Percentiles rank a stretch among this genome's conserved stretches.
Conservation (phyloP, 805 yeast species). For the Nakazawaea ernobii region DNA sequence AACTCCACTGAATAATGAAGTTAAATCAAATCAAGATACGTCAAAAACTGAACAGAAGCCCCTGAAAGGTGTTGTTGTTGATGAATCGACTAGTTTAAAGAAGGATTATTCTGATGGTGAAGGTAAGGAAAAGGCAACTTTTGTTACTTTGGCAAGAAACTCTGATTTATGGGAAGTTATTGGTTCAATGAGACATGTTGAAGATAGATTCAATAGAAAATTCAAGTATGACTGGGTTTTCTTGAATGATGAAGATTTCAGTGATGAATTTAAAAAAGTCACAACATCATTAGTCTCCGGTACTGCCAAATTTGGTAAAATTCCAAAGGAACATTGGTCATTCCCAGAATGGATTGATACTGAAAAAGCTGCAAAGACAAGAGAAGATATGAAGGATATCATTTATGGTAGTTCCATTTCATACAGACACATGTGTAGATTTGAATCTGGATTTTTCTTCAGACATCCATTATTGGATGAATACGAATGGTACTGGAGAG, state of each 20-base stretch:
- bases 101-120: slow-evolving; percentile 7
- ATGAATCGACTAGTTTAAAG: slow-evolving; percentile 6
- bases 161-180: slow-evolving; percentile 58
- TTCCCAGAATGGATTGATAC: slow-evolving; percentile 80
- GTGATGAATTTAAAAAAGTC: slow-evolving; percentile 69
- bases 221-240: slow-evolving; percentile 94
- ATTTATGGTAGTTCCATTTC: slow-evolving; percentile 64
- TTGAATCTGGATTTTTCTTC: slow-evolving; percentile 85
- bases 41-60: neutral
- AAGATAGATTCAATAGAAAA: slow-evolving; percentile 80
- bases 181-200: slow-evolving; percentile 68
- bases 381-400: slow-evolving; percentile 48
- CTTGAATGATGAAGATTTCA: slow-evolving; percentile 80
- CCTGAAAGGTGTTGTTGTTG: slow-evolving; percentile 11
- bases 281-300: slow-evolving; percentile 74
- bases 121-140: slow-evolving; percentile 59
- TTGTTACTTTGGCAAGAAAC: slow-evolving; percentile 76
- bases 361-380: slow-evolving; percentile 52
- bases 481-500: slow-evolving; percentile 94
- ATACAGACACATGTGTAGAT: slow-evolving; percentile 90
- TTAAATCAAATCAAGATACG: neutral
- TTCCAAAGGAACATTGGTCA: slow-evolving; percentile 85
- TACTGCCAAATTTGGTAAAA: slow-evolving; percentile 65
- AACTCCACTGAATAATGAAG: neutral
- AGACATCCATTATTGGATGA: slow-evolving; percentile 67